Conservation (phyloP, 2,329 filamentous ascomycete genomes). For the Ceratocystiopsis brevicomis region DNA sequence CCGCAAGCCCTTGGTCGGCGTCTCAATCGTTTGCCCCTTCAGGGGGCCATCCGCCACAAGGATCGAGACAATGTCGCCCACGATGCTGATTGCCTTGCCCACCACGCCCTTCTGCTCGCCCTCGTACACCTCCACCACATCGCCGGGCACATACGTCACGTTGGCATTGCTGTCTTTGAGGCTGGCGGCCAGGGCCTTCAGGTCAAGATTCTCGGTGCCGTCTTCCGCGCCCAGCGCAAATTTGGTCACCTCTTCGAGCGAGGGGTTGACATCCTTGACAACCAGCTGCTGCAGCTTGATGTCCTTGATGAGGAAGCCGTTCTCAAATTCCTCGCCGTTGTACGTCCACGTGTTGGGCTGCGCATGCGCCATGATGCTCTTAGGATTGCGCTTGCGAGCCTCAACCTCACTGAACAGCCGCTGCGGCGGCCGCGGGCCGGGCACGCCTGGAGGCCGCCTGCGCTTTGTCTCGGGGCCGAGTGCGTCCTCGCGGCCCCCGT, state of each 20-base stretch:
- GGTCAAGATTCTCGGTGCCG: conserved; percentile 81
- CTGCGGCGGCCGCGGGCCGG: conserved; percentile 60
- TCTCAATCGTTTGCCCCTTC: conserved; percentile 69
- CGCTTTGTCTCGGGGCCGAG: conserved; percentile 47
- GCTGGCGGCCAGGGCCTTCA: conserved; percentile 76
- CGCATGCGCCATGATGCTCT: conserved; percentile 43
- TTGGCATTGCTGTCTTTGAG: conserved; percentile 68
- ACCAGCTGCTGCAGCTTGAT: conserved; percentile 73
- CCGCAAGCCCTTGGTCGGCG: conserved; percentile 76
- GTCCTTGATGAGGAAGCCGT: conserved; percentile 85
- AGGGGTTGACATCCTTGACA: conserved; percentile 83
- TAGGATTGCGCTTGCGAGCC: conserved; percentile 69
- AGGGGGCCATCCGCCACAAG: conserved; percentile 69
- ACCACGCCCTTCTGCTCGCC: conserved; percentile 87
- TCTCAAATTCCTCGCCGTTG: conserved; percentile 73
- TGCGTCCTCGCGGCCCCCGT: conserved; percentile 66
- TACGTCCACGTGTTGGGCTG: conserved; percentile 72
- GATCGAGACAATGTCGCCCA: conserved; percentile 81
- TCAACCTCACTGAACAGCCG: conserved; percentile 85
- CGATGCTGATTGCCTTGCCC: conserved; percentile 69
- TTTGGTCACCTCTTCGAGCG: conserved; percentile 84
- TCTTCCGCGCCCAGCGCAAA: conserved; percentile 81
- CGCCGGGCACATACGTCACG: conserved; percentile 75
- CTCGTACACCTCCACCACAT: conserved; percentile 90
- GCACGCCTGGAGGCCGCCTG: conserved; percentile 45